Conservation (phyloP, 2,329 filamentous ascomycete species). For the Exophiala spinifera region DNA sequence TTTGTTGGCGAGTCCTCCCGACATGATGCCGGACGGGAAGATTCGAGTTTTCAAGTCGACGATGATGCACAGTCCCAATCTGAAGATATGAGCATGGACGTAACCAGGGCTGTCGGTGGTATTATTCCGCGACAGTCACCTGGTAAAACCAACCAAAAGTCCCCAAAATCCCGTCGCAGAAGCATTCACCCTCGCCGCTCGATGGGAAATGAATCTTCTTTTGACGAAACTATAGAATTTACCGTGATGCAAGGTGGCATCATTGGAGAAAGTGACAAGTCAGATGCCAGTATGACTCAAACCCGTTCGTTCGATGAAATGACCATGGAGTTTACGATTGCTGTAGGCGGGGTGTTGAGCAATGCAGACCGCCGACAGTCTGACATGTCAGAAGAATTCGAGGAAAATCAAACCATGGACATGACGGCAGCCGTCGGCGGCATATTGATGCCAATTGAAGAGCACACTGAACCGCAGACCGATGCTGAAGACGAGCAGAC, state of each 20-base stretch:
- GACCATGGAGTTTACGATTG: conserved; percentile 48
- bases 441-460: conserved; percentile 41
- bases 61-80: conserved; percentile 50
- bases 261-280: conserved; percentile 29
- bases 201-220: conserved; percentile 37
- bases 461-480: conserved; percentile 37
- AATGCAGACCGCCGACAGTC: conserved; percentile 7
- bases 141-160: conserved; percentile 32
- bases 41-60: conserved; percentile 33
- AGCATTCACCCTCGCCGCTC: conserved; percentile 37
- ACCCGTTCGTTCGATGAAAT: conserved; percentile 46
- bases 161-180: conserved; percentile 33
- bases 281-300: conserved; percentile 34
- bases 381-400: conserved; percentile 25
- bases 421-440: conserved; percentile 52
- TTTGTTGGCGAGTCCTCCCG: conserved; percentile 39
- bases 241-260: conserved; percentile 55
- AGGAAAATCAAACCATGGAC: conserved; percentile 56
- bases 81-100: conserved; percentile 88
- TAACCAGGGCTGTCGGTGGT: conserved; percentile 76
- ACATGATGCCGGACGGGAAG: conserved; percentile 17
- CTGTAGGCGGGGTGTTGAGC: conserved; percentile 40
- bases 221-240: conserved; percentile 54
- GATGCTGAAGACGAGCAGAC: conserved; percentile 45
- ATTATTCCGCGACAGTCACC: conserved; percentile 55